These are phyloP conservation scores for Fusarium vanettenii DNA, from an alignment of 2,329 filamentous ascomycete genomes.

Conservation along the genomic window DNA sequence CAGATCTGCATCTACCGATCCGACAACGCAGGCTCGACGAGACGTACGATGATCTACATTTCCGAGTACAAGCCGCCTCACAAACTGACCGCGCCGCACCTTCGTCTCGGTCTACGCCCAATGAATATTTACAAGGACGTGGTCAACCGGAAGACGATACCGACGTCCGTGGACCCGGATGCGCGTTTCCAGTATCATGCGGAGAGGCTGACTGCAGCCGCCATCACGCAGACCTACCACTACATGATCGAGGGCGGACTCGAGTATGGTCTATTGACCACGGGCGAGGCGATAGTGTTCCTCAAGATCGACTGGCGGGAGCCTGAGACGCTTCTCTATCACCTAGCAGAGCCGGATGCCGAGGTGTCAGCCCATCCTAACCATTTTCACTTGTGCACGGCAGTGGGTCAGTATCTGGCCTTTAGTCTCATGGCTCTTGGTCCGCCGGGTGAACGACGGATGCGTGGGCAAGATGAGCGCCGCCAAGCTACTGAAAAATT, in stretches of 20 bases:
- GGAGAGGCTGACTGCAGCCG: too few species aligned
- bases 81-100: slow-evolving; percentile 56
- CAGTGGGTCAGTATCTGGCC: not conserved
- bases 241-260: too few species aligned
- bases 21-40: not conserved
- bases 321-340: too few species aligned
- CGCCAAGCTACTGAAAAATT: not conserved
- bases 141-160: slow-evolving; percentile 39
- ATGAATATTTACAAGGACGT: slow-evolving; percentile 57
- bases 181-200: slow-evolving; percentile 28
- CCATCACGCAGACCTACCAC: too few species aligned
- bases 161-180: slow-evolving; percentile 40
- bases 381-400: not conserved
- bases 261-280: too few species aligned
- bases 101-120: slow-evolving; percentile 54
- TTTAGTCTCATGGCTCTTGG: not conserved
- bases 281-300: too few species aligned
- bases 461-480: not conserved
- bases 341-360: too few species aligned
- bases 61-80: slow-evolving; percentile 61
- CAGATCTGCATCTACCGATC: slow-evolving; percentile 44
- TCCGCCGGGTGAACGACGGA: not conserved
- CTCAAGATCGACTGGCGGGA: too few species aligned
- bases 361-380: too few species aligned
- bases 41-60: slow-evolving; percentile 26